Conservation (phyloP, 768 basidiomycete species). For the Boletus insuetus region DNA sequence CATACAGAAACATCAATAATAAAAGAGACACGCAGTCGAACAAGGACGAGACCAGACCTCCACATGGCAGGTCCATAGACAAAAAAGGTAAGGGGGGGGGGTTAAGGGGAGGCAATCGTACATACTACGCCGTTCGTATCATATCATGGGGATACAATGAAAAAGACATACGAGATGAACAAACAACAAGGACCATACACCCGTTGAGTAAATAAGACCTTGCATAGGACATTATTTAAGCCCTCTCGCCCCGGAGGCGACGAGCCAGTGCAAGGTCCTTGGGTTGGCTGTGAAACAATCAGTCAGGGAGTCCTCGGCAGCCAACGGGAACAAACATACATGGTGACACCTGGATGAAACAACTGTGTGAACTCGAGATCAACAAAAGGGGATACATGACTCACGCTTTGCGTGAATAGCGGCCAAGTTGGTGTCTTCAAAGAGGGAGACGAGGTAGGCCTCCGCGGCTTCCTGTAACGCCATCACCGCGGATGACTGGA, state of each 20-base stretch:
- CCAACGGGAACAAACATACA: slow-evolving; percentile 37
- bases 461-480: slow-evolving; percentile 92
- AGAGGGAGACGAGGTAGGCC: slow-evolving; percentile 83
- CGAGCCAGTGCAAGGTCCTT: slow-evolving; percentile 87
- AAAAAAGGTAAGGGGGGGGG: background rate
- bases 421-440: slow-evolving; percentile 89
- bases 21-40: background rate
- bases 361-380: slow-evolving; percentile 11
- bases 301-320: slow-evolving; percentile 13
- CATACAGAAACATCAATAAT: background rate
- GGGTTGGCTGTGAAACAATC: slow-evolving; percentile 55
- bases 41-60: background rate
- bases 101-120: slow-evolving; percentile 19
- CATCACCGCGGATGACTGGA: slow-evolving; percentile 95
- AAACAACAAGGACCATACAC: slow-evolving; percentile 4
- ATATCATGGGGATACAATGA: slow-evolving; percentile 15
- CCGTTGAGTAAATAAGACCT: background rate
- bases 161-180: slow-evolving; percentile 15
- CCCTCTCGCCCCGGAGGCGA: slow-evolving; percentile 83
- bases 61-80: background rate
- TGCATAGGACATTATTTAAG: slow-evolving; percentile 39
- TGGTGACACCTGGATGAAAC: slow-evolving; percentile 46
- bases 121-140: slow-evolving; percentile 32
- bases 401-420: slow-evolving; percentile 85
- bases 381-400: slow-evolving; percentile 11